Evolutionary conservation across 75 land plant species (phyloP), one percentile per base, ranked within the genome.

Genomic region (Cunninghamia lanceolata): DNA sequence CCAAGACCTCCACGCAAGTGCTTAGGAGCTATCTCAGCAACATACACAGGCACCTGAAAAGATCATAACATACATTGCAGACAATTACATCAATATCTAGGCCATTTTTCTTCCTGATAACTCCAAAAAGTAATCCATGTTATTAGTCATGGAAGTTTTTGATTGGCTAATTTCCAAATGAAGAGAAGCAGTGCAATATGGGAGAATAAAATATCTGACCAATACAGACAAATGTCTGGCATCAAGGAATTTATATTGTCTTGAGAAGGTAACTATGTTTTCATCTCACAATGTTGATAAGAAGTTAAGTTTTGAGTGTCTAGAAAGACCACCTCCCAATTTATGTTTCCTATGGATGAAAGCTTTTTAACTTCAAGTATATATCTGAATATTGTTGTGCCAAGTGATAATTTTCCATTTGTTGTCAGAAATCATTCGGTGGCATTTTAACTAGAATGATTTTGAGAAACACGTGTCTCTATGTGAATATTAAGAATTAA

Each of bases 21-120:
- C 81, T 81, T 84, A 3, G 92, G 92, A 68, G 92, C 85, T 73
- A 87, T 91, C 85, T 91, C 92, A 39, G 86, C 91, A 28, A 91
- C 86, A 56, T 90, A 90, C 75, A 90, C 84, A 38, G 91, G 91
- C 14, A 89, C 91, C 91, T 90, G 88, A 39, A 79, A 85, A 42
- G 28, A 40, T 19, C 11, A 80, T 80, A n/a, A 2, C 32, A 43
- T 3, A 28, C 46, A 45, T 45, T 45, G 34, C 32, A 43, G 25
- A n/a, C 11, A 80, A 2, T n/a, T 45, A 45, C 11, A 43, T 45
- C 34, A 25, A 16, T n/a, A 45, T 45, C 14, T 80, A 28, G 52
- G 46, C 14, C 13, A 2, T 32, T 73, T 32, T 63, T 38, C 39
- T 77, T 77, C 28, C 43, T 39, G 38, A 40, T 77, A 39, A 40